phyloP scores from a whole-genome alignment of 805 yeast genomes.

The Saccharomycopsis sp. region DNA sequence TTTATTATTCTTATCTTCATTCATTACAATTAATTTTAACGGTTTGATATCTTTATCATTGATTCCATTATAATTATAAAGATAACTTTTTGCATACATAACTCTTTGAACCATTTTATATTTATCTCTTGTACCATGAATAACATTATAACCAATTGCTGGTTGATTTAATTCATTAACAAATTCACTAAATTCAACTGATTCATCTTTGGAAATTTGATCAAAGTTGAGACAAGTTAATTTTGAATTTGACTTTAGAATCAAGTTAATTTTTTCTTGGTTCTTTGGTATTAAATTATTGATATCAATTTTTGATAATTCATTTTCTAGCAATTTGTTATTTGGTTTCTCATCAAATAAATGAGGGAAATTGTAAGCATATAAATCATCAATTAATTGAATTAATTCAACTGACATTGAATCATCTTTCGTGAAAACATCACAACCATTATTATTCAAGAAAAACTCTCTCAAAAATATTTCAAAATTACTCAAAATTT shows the following conservation, averaged over 20 bases:
- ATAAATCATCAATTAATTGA: constrained; percentile 4
- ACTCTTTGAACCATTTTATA: constrained; percentile 3
- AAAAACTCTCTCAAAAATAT: constrained; percentile 3
- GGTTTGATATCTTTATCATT: constrained; percentile 7
- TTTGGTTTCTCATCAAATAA: background rate
- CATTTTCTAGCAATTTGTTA: background rate
- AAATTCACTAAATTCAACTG: background rate
- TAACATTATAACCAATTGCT: constrained; percentile 5
- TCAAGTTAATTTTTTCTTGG: background rate
- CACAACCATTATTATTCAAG: background rate
- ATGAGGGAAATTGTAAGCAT: constrained; percentile 10
- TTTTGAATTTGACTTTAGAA: background rate
- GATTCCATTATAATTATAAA: constrained; percentile 12
- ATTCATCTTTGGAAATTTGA: background rate
- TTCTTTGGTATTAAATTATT: background rate
- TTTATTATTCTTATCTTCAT: no score
- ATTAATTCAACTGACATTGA: constrained; percentile 2
- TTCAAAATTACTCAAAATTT: constrained; percentile 2
- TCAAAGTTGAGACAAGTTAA: background rate
- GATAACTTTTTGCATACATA: constrained; percentile 6
- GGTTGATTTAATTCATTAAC: background rate
- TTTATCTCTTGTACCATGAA: constrained; percentile 1
- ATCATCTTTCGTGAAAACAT: constrained; percentile 2
- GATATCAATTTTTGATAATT: no score
- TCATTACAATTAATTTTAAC: constrained; percentile 6